Evolutionary conservation across 495 filamentous ascomycete genomes (phyloP).

Genomic region (Penicillium subrubescens): DNA sequence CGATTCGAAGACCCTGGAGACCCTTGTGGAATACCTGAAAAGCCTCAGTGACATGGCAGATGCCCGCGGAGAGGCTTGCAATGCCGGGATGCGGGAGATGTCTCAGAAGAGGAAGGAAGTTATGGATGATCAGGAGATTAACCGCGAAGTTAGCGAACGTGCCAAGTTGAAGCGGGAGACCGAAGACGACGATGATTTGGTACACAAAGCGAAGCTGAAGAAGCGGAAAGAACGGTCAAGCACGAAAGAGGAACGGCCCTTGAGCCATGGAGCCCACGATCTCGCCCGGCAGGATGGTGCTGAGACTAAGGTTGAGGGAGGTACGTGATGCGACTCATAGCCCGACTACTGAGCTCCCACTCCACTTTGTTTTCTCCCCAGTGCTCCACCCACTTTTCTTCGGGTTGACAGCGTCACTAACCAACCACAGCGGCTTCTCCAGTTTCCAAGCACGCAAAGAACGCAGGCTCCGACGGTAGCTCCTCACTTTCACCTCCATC

Average conservation of each 20-base stretch:
- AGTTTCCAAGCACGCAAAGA: slow-evolving; percentile 52
- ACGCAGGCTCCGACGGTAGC: slow-evolving; percentile 59
- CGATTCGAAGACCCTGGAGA: slow-evolving; percentile 71
- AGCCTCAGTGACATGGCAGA: slow-evolving; percentile 67
- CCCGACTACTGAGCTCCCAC: slow-evolving; percentile 3
- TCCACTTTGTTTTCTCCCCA: slow-evolving; percentile 17
- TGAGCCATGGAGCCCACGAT: slow-evolving; percentile 64
- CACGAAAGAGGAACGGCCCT: slow-evolving; percentile 57
- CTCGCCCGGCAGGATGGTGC: slow-evolving; percentile 68
- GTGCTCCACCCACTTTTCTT: slow-evolving; percentile 15
- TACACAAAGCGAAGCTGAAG: slow-evolving; percentile 51
- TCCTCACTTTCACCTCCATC: slow-evolving; percentile 59
- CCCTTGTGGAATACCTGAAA: slow-evolving; percentile 66
- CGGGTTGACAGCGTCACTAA: slow-evolving; percentile 21
- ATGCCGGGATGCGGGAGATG: slow-evolving; percentile 72
- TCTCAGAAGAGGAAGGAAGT: slow-evolving; percentile 62
- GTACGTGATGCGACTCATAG: slow-evolving; percentile 48
- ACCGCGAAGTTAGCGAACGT: slow-evolving; percentile 45
- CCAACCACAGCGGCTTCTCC: slow-evolving; percentile 41
- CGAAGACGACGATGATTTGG: slow-evolving; percentile 58
- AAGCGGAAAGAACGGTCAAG: slow-evolving; percentile 54
- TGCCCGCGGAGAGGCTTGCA: slow-evolving; percentile 60
- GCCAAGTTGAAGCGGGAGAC: slow-evolving; percentile 53
- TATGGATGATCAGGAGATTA: slow-evolving; percentile 54
- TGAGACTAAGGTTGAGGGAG: slow-evolving; percentile 56